Evolutionary conservation across 306 rosid species (phyloP), one percentile per base, ranked within the genome.

Genomic region (Cucurbita moschata): DNA sequence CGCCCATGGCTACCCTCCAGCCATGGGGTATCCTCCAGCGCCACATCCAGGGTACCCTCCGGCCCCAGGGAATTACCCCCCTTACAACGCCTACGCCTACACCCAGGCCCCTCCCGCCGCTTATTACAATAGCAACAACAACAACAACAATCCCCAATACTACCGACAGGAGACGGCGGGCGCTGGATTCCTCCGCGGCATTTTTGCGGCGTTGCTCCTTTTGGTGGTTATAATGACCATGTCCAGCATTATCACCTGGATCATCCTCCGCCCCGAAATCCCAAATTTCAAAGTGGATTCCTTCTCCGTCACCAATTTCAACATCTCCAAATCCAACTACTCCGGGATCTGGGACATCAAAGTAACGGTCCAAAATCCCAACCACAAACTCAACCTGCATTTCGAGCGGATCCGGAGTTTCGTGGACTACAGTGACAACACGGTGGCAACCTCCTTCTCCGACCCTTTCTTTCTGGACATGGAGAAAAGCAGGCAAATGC

Each of bases 321-420:
- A 76, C 67, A 9, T 80, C 52, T 37, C 73, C 35, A 56, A 46
- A 8, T 5, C 81, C 0, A 8, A 35, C 0, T 53, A 85, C 30
- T 5, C 81, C 1, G 90, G 78, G 0, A 55, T 65, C 5, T 89
- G 96, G 95, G 68, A 78, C n/a, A 62, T 80, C 4, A 72, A 15
- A 10, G 0, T 87, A 6, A 8, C 44, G 0, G 46, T 78, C 4
- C 30, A 79, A 10, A 91, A 88, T 69, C 85, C 84, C 1, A 87
- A 79, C 16, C 10, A 30, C 9, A 77, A 5, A 49, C 11, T 78
- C 5, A 73, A 4, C 0, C 26, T 80, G 1, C 55, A 14, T 5
- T 44, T 83, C 6, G 59, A 76, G 0, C 73, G 76, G 2, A 63
- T 81, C 8, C 55, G 71, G 77, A 53, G 74, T 2, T 79, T 49